Base-by-base conservation (phyloP, 2,329 filamentous ascomycete genomes). In the Cercospora zeae-maydis region DNA sequence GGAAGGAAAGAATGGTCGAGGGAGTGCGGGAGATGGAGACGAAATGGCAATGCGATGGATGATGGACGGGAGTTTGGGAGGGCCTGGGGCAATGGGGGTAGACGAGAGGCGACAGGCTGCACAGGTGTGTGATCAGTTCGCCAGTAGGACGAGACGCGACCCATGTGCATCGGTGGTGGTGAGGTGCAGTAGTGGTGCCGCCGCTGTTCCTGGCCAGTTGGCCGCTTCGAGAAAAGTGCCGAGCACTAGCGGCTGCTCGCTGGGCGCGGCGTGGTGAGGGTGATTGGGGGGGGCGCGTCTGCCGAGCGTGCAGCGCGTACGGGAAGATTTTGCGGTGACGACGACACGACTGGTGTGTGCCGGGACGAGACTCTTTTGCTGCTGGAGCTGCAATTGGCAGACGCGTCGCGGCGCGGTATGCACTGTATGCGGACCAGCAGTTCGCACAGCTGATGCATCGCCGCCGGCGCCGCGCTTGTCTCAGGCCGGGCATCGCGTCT, bases 231-330 rank as follows among this genome's bases (percentile, higher is more conserved):
- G 58, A 33, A 47, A 58, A 30, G 55, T 58, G 36, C 55, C 55
- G 55, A 49, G 47, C 30, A 36, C 47, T 59, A 59, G 58, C 34
- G 58, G n/a, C 16, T 7, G 36, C 47, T 30, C 58, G 45, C 53
- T 52, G 31, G 14, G 24, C 24, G 24, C 24, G 24, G 24, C 24
- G 3, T 3, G 24, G 24, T 6, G 24, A n/a, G 39, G 24, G 30
- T 54, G 54, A 63, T 63, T 63, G 54, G 61, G 24, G 6, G 54
- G 61, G 24, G 6, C 61, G 61, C 37, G 16, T 42, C 16, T 36
- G 34, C 61, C 61, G 61, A 59, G 52, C 58, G 42, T 37, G 47
- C 16, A 59, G 57, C 57, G 47, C 45, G 31, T 59, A 59, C 42
- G 27, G 49, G 39, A 58, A 49, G 55, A 30, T 30, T 10, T 45